Evolutionary conservation across 352 stramenopile genomes (phyloP), one percentile per base, ranked within the genome.

Genomic region (Peronospora belbahrii): DNA sequence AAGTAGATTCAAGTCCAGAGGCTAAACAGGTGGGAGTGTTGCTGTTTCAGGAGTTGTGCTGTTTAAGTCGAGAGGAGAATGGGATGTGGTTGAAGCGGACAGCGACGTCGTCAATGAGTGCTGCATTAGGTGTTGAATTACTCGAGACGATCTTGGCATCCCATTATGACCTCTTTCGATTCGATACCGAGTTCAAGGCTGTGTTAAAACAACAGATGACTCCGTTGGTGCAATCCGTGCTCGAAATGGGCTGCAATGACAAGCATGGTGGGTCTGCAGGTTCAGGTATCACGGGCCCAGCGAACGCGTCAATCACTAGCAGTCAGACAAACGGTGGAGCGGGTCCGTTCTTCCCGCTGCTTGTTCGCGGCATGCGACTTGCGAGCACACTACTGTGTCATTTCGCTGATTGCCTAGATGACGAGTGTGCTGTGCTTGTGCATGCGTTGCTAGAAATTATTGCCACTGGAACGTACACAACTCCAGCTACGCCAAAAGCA

Each of bases 11-110:
- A 13, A 89, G 69, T 27, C 44, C 55, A 0, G 70, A 77, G 33
- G 77, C 82, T 30, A 94, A 91, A 43, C 81, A 75, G 20, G 79
- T 89, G 2, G 79, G 82, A 4, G 77, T 94, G 22, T 49, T 94
- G 38, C 69, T 94, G 24, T 92, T 94, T 51, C 80, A 94, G 50
- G 83, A 94, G 47, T 56, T 94, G 20, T 94, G 80, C 47, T 85
- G 87, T 35, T 76, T 92, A 64, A 88, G 80, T 54, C 78, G 78
- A 31, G 80, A 92, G 39, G 78, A 92, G 54, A 85, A 75, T 27
- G 80, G 80, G 13, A 67, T 88, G 55, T 92, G 74, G 75, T 59
- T 94, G n/a, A 94, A 94, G 42, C 74, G 80, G 31, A 80, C 78
- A 13, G 59, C 71, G 0, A 68, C 76, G 32, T 94, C 83, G 24